Conservation (phyloP, 768 basidiomycete genomes). For the Rhizopogon vesiculosus region DNA sequence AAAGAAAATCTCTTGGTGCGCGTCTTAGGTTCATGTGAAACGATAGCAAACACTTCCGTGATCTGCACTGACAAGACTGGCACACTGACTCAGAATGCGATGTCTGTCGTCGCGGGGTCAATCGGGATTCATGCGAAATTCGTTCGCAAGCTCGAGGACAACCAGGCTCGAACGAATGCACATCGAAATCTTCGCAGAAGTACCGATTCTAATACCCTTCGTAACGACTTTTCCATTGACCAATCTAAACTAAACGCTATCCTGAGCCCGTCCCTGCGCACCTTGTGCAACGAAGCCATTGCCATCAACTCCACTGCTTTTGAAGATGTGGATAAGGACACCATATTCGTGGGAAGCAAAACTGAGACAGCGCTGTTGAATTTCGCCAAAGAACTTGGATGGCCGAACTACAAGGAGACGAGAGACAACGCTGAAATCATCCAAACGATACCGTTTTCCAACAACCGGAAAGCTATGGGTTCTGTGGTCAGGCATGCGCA, state of each 20-base stretch:
- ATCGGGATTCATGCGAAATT: conserved; percentile 95
- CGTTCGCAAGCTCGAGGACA: conserved; percentile 71
- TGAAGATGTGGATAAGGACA: conserved; percentile 67
- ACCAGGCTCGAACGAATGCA: conserved; percentile 67
- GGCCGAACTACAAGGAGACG: conserved; percentile 65
- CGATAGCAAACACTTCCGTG: conserved; percentile 97
- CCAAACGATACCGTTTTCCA: conserved; percentile 93
- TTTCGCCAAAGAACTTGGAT: conserved; percentile 77
- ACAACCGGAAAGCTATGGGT: conserved; percentile 92
- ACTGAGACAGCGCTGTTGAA: conserved; percentile 90
- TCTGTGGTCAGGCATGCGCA: conserved; percentile 78
- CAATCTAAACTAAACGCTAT: conserved; percentile 60
- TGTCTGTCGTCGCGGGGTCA: conserved; percentile 96
- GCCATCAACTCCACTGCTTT: conserved; percentile 95
- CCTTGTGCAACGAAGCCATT: conserved; percentile 80
- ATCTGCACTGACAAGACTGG: conserved; percentile 97
- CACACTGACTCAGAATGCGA: conserved; percentile 91
- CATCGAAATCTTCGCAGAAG: conserved; percentile 37
- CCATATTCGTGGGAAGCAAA: conserved; percentile 85
- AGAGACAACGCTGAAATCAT: conserved; percentile 60
- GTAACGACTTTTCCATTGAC: conserved; percentile 85
- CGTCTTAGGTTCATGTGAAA: conserved; percentile 94
- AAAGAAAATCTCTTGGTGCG: conserved; percentile 92
- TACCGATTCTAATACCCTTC: conserved; percentile 21
- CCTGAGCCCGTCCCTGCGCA: conserved; percentile 54